Percentiles rank a stretch among this genome's conserved stretches.
Conservation (phyloP, 176 grass and related monocot species). For the Leersia perrieri region DNA sequence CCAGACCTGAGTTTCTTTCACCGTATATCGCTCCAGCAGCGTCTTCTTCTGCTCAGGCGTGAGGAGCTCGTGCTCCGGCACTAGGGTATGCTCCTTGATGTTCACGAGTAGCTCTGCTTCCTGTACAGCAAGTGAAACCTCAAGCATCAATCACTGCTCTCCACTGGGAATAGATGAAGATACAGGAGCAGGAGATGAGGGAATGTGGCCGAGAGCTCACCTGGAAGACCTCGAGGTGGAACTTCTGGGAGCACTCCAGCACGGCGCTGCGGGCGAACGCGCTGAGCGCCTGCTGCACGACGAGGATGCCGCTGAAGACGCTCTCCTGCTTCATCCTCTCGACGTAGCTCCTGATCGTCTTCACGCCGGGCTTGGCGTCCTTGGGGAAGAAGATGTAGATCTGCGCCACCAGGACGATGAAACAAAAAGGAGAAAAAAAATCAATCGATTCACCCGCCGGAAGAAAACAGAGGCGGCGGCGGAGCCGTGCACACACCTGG, state of each 20-base stretch:
- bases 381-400: conserved; percentile 77
- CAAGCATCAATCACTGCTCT: not conserved
- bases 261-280: conserved; percentile 59
- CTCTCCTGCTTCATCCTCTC: conserved; percentile 81
- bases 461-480: not conserved
- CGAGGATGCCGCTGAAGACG: conserved; percentile 58
- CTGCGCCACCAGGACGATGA: too few species aligned
- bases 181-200: not conserved
- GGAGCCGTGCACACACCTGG: conserved; percentile 40
- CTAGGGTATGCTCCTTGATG: conserved; percentile 74
- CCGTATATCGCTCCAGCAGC: conserved; percentile 68
- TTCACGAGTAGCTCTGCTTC: conserved; percentile 90
- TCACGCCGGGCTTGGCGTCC: conserved; percentile 68
- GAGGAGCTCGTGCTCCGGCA: conserved; percentile 74
- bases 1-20: conserved; percentile 92
- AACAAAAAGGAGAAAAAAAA: not conserved
- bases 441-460: too few species aligned
- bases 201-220: conserved; percentile 20
- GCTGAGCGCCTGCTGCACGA: conserved; percentile 71
- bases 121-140: conserved; percentile 17
- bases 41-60: conserved; percentile 61
- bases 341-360: conserved; percentile 72
- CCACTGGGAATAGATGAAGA: not conserved
- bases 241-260: conserved; percentile 50
- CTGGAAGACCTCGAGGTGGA: conserved; percentile 76